Base-by-base conservation (phyloP, 192 early-diverging fungal species). In the Backusella tuberculispora region DNA sequence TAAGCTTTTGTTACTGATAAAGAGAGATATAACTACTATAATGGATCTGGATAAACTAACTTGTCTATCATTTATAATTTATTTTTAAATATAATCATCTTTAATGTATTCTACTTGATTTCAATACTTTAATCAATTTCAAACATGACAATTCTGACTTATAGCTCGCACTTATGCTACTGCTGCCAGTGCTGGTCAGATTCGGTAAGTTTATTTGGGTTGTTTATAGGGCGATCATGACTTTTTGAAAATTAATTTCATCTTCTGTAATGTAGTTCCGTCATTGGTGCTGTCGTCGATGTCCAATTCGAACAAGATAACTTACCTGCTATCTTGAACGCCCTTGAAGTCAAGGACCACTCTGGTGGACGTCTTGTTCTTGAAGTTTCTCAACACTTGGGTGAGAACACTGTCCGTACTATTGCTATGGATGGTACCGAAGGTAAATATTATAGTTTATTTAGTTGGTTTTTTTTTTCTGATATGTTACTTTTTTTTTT, bases 401-500 rank as follows among this genome's bases (percentile, higher is more conserved):
- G 96, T 88, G 96, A 98, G 85, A 97, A 97, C 93, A 96, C 95
- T 72, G 97, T 98, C 82, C 95, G 97, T 79, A 96, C 95, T 80
- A 98, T 98, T 95, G 97, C 97, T 82, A 98, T 98, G 97, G 97
- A 98, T 91, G 97, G 95, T 86, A 98, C 96, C 77, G 95, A 98
- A 63, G 75, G 72, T 74, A 74, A 46, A 37, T 53, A 74, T 10
- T 53, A n/a, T 38, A 38, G 4, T 44, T 19, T 50, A 9, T 14
- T n/a, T 5, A 13, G 40, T 13, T 2, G 5, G 13, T 10, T 15
- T 4, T 24, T 19, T 60, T 14, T 37, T 63, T 19, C n/a, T n/a
- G 34, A n/a, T 9, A 14, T 56, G 13, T 53, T 21, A 6, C 15
- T 21, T 4, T 41, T 41, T 53, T 24, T 40, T 63, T 19, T 63